Evolutionary conservation across 2,329 filamentous ascomycete species (phyloP), one percentile per base, ranked within the genome.

Genomic region (Alternaria burnsii): DNA sequence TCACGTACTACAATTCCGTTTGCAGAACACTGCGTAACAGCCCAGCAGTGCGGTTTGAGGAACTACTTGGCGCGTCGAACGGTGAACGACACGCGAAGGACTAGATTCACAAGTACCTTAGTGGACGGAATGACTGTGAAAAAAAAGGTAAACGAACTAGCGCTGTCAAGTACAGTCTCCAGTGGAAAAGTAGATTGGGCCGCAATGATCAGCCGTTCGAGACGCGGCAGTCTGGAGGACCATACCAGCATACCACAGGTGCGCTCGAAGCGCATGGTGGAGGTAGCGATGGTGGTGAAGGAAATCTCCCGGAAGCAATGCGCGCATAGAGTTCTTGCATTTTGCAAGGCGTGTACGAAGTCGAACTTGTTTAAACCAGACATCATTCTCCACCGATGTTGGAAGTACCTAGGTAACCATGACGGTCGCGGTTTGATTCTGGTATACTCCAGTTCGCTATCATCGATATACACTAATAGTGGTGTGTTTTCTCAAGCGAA

Each of bases 31-130:
- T 48, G 28, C 42, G 50, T 53, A 28, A 9, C 20, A 34, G 34
- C 42, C 65, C 63, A 54, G 18, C 28, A 12, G 47, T 41, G 20
- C 47, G 63, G 58, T 42, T 66, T 54, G 50, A 60, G 51, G 57
- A 43, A 30, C 24, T 24, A 20, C 63, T 63, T 60, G 64, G 67
- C 66, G 57, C 61, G 52, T 63, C 64, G 52, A 71, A 57, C 66
- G 65, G 64, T 63, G 54, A 66, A 51, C 48, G 26, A 34, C 14
- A 52, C n/a, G 47, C 41, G 48, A 34, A 22, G 32, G 36, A 43
- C 38, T 42, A 14, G 52, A 53, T 22, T 34, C 41, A 48, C 34
- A 24, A 6, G 42, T 16, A 16, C 18, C 54, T 42, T 5, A 48
- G 20, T 52, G 54, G 53, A 28, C 41, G 32, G 43, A 41, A 32